Evolutionary conservation across 441 rosid species (phyloP), one percentile per base, ranked within the genome.

Genomic region (Macaranga tanarius): DNA sequence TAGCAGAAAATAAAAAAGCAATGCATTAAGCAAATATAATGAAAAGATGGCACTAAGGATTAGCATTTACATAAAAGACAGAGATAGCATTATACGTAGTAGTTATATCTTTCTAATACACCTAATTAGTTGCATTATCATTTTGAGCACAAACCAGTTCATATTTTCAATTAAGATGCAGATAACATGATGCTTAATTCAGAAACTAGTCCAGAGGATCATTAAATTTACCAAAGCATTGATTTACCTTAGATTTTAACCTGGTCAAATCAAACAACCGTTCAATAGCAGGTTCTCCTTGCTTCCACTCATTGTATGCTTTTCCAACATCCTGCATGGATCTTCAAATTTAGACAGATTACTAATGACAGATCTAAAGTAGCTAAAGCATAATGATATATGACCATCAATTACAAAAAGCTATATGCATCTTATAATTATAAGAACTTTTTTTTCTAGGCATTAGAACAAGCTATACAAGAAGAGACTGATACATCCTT

Each of bases 291-390:
- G 99, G 95, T 80, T 94, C 97, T 70, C 95, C 97, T 83, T 88
- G 95, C 88, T 94, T 94, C 87, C 91, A 82, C 78, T 92, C 99
- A 77, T 94, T 92, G 80, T 88, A 92, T 65, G 97, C 97, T 86
- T 94, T 89, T 70, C 95, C 99, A 48, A 90, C 75, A 84, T 84
- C 97, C 97, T 94, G 86, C 81, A 47, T 40, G 72, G 72, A 75
- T 65, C 74, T 73, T 74, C 70, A 52, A 20, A 77, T 78, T 83
- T 65, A 67, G 67, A 82, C 78, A 56, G 61, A 77, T 66, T 54
- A 75, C 52, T 73, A 77, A 80, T 73, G 81, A 76, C 73, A 31
- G 3, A 31, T 31, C 38, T 31, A 31, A 72, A 79, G 76, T 74
- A 52, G 63, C 71, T 38, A 55, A 73, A 73, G 51, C 62, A 75